phyloP scores from a whole-genome alignment of 805 yeast species.

The Maudiozyma pseudohumilis region DNA sequence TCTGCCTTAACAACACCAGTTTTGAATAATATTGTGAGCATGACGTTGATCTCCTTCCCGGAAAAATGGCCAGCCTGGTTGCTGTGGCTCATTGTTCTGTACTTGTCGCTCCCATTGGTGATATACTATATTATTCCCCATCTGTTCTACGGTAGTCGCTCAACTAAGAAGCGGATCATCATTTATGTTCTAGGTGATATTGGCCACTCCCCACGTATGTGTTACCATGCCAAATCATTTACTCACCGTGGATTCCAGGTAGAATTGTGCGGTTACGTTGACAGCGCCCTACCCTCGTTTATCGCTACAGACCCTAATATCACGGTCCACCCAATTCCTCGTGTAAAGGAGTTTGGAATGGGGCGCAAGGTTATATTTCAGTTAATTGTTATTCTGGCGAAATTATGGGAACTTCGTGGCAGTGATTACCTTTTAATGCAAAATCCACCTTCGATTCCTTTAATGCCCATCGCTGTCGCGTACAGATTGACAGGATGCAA shows the following conservation, averaged over 20 bases:
- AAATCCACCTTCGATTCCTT: slow-evolving; percentile 91
- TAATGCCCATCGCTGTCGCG: slow-evolving; percentile 52
- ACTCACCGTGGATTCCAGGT: slow-evolving; percentile 61
- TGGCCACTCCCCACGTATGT: slow-evolving; percentile 93
- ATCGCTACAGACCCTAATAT: slow-evolving; percentile 42
- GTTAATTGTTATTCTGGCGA: slow-evolving; percentile 34
- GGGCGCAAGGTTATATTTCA: slow-evolving; percentile 50
- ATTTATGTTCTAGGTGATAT: slow-evolving; percentile 85
- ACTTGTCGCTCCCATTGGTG: slow-evolving; percentile 33
- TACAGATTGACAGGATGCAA: slow-evolving; percentile 48
- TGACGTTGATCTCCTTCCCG: slow-evolving; percentile 2
- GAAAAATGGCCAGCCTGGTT: slow-evolving; percentile 6
- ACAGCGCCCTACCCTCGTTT: slow-evolving; percentile 42
- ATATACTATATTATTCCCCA: slow-evolving; percentile 29
- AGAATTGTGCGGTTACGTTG: slow-evolving; percentile 75
- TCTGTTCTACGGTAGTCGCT: slow-evolving; percentile 27
- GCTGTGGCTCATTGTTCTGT: slow-evolving; percentile 28
- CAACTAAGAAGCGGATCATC: slow-evolving; percentile 45
- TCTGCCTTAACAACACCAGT: no score
- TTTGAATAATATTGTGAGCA: no score
- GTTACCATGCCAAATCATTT: slow-evolving; percentile 77
- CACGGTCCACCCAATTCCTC: slow-evolving; percentile 36
- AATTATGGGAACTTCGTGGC: slow-evolving; percentile 47
- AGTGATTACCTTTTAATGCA: slow-evolving; percentile 65
- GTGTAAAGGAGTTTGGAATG: slow-evolving; percentile 10